Percentiles rank a stretch among this genome's conserved stretches.
phyloP scores from a whole-genome alignment of 129 eudicot genomes.

The Lactuca sativa region DNA sequence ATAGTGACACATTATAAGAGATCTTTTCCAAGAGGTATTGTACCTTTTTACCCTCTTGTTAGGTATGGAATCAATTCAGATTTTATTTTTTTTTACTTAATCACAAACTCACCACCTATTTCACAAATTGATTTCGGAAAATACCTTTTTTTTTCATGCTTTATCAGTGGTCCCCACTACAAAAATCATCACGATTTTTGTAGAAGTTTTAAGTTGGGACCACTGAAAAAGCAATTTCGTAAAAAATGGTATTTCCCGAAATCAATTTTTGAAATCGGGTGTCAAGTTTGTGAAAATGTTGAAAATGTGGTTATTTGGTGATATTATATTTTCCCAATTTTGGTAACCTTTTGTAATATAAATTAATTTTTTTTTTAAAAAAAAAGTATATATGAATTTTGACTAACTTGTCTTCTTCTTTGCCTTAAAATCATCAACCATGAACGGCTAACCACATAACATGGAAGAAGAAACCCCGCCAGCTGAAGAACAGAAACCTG shows the following conservation, averaged over 20 bases:
- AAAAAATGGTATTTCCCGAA: too few relatives aligned
- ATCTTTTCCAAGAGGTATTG: background rate
- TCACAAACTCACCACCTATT: too few relatives aligned
- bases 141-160: too few relatives aligned
- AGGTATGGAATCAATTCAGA: background rate
- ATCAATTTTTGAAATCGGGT: too few relatives aligned
- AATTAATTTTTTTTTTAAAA: too few relatives aligned
- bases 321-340: too few relatives aligned
- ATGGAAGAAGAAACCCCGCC: constrained; percentile 79
- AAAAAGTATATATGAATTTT: background rate
- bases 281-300: too few relatives aligned
- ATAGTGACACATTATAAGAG: constrained; percentile 13
- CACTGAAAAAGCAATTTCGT: background rate
- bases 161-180: too few relatives aligned
- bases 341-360: background rate
- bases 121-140: too few relatives aligned
- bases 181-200: too few relatives aligned
- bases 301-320: background rate
- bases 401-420: constrained; percentile 65
- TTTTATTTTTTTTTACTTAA: too few relatives aligned
- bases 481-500: constrained; percentile 70
- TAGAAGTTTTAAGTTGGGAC: too few relatives aligned
- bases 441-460: constrained; percentile 67
- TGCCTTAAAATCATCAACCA: constrained; percentile 57
- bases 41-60: constrained; percentile 8